Evolutionary conservation across 768 basidiomycete species (phyloP).

Genomic region (Sutorius australiensis): DNA sequence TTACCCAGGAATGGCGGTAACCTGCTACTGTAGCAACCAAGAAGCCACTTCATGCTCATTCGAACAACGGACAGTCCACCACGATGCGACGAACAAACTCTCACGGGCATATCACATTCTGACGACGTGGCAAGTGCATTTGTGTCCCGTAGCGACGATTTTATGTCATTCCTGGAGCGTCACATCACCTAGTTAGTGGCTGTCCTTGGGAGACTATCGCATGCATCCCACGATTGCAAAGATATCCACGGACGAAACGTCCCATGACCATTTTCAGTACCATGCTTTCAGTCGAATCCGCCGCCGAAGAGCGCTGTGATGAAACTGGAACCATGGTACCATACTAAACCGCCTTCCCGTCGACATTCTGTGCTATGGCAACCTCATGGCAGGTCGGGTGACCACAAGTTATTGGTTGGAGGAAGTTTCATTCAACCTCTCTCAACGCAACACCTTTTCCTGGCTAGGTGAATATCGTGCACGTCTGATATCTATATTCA

Average conservation of each 20-base stretch:
- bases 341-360: constrained; percentile 8
- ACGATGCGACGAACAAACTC: constrained; percentile 1
- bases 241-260: neutral
- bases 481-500: constrained; percentile 1
- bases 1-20: neutral
- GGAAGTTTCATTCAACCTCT: constrained; percentile 2
- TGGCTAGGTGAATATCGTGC: constrained; percentile 12
- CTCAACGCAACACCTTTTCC: constrained; percentile 7
- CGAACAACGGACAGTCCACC: neutral
- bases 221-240: constrained; percentile 3
- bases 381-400: neutral
- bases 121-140: constrained; percentile 9
- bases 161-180: neutral
- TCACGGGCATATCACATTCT: neutral
- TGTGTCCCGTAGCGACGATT: neutral
- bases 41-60: neutral
- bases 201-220: neutral
- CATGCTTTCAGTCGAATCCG: constrained; percentile 5
- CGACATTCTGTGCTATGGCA: constrained; percentile 7
- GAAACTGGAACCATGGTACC: constrained; percentile 5
- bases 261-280: constrained; percentile 4
- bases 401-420: constrained; percentile 9
- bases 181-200: constrained; percentile 7
- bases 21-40: neutral
- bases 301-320: constrained; percentile 5